Base-by-base conservation (phyloP, 345 rosid genomes). In the Eucalyptus cladocalyx region DNA sequence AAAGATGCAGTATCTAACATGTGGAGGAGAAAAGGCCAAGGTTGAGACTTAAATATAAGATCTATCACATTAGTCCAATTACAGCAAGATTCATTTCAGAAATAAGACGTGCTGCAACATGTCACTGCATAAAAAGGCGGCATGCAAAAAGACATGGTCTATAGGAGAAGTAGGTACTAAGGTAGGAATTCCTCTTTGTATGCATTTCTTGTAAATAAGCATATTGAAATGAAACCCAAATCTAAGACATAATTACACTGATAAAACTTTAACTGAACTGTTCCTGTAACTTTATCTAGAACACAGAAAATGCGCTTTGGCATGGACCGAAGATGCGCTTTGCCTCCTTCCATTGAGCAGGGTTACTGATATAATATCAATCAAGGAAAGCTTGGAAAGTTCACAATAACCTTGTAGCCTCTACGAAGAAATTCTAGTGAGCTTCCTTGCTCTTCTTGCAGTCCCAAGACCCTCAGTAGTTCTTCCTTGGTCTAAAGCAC, bases 361-460 rank as follows among this genome's bases (percentile, higher is more conserved):
- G 83, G 47, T 37, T 21, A 40, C 83, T 76, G 30, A 23, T 21
- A 76, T 21, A 10, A 11, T 9, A 76, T 6, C 83, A 76, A 76
- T 76, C 83, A 76, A 76, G 83, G 47, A 76, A 76, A 37, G 45
- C 47, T 76, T 0, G 9, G 47, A 37, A 76, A 37, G 83, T 76
- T 76, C 45, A 76, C 24, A 76, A 76, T 86, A 86, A 95, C 98
- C 99, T 96, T 97, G 93, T 96, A 96, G 89, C 99, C 99, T 92
- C 97, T 94, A 30, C 98, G 98, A 89, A 97, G 97, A 92, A 96
- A 96, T 91, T 95, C 95, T 50, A 97, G 94, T 81, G 97, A 95
- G 92, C 98, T 97, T 92, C 99, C 99, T 92, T 95, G 91, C 91
- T 96, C 97, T 91, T 97, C 99, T 89, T 96, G 97, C 90, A 97